Evolutionary conservation across 1,284 basidiomycete species (phyloP).

Genomic region (Ceratobasidium sp.): DNA sequence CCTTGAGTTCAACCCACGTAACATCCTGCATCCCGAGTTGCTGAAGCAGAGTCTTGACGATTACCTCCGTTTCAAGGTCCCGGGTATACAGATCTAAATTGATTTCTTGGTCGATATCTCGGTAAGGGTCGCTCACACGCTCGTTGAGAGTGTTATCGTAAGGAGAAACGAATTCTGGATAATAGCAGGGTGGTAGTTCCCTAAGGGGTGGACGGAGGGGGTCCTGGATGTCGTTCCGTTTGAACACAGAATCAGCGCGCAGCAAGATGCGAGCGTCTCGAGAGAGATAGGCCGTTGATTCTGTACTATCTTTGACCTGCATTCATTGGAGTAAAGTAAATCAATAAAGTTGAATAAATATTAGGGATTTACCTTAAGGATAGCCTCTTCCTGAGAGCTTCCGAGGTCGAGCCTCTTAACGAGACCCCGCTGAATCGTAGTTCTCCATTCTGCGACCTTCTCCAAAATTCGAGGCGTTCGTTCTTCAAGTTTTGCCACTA

Average conservation of each 20-base stretch:
- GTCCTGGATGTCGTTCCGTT: no score
- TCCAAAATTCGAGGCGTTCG: background rate
- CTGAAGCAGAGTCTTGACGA: background rate
- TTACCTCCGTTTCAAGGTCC: background rate
- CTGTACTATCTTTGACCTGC: constrained; percentile 8
- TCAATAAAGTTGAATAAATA: no score
- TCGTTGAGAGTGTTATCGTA: background rate
- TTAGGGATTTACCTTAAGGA: background rate
- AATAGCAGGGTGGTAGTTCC: background rate
- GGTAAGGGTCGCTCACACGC: background rate
- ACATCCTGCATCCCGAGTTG: constrained; percentile 1
- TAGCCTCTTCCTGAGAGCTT: background rate
- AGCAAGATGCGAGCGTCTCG: background rate
- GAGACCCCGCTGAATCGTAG: background rate
- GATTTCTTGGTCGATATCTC: background rate
- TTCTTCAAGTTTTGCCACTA: background rate
- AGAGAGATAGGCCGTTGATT: background rate
- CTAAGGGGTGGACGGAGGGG: no score
- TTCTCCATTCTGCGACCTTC: background rate
- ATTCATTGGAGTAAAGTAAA: no score
- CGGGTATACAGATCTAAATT: background rate
- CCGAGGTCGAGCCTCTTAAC: background rate
- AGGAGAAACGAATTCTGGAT: background rate
- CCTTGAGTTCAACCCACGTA: background rate
- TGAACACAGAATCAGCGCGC: constrained; percentile 20